Evolutionary conservation across 176 grass and related monocot genomes (phyloP).

Genomic region (Sorghum bicolor): DNA sequence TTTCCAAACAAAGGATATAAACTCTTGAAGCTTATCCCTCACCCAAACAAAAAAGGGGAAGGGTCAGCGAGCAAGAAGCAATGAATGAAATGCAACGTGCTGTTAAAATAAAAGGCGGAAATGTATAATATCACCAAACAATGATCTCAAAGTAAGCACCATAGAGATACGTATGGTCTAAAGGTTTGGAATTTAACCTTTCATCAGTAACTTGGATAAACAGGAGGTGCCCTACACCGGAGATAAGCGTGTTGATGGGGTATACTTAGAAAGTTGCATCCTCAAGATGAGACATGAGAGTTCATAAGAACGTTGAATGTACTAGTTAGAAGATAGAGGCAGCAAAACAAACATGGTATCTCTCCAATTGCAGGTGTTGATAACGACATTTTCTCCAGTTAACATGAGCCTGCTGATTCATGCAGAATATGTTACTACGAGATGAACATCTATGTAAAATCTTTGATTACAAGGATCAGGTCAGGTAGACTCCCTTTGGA

Average conservation of each 20-base stretch:
- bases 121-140: constrained; percentile 30
- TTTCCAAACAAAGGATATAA: constrained; percentile 24
- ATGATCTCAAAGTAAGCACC: constrained; percentile 45
- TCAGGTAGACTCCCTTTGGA: constrained; percentile 51
- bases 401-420: constrained; percentile 96
- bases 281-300: constrained; percentile 50
- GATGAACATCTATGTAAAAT: constrained; percentile 65
- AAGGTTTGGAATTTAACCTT: constrained; percentile 88
- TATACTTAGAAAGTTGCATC: constrained; percentile 66
- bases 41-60: constrained; percentile 14
- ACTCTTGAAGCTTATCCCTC: constrained; percentile 16
- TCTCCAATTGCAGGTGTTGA: constrained; percentile 95
- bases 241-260: constrained; percentile 50
- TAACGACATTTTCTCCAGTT: constrained; percentile 91
- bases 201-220: constrained; percentile 76
- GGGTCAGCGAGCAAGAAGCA: constrained; percentile 6
- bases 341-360: constrained; percentile 96
- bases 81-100: constrained; percentile 24
- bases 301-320: constrained; percentile 65
- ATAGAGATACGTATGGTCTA: constrained; percentile 49
- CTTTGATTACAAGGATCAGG: constrained; percentile 59
- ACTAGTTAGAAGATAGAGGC: constrained; percentile 67
- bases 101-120: constrained; percentile 20
- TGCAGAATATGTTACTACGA: constrained; percentile 90
- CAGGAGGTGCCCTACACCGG: constrained; percentile 71